Evolutionary conservation across 768 basidiomycete species (phyloP).

Genomic region (Pleurotus salmoneostramineus): DNA sequence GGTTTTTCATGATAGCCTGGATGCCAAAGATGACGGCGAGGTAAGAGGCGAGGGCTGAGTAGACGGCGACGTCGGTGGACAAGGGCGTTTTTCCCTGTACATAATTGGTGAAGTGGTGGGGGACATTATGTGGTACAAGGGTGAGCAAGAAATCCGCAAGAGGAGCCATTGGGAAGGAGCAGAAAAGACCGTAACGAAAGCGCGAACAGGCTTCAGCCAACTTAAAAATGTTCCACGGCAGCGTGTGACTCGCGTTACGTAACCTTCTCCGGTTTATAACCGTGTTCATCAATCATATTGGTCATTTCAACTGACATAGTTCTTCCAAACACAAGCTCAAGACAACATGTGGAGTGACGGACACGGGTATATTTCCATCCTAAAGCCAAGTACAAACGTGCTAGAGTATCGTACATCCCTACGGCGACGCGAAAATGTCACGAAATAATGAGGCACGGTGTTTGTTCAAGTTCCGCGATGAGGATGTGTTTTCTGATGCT

Average conservation of each 20-base stretch:
- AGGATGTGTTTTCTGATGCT: constrained; percentile 41
- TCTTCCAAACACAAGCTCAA: not conserved
- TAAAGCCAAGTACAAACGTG: not conserved
- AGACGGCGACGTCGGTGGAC: constrained; percentile 75
- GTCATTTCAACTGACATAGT: not conserved
- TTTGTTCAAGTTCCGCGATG: constrained; percentile 46
- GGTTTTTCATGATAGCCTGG: constrained; percentile 79
- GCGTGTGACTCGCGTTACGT: not conserved
- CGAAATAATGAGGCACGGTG: constrained; percentile 54
- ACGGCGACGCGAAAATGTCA: constrained; percentile 20
- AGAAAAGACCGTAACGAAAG: constrained; percentile 17
- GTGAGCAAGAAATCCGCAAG: constrained; percentile 72
- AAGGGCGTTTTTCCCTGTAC: constrained; percentile 75
- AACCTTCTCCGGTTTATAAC: too few species aligned
- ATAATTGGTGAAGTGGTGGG: constrained; percentile 57
- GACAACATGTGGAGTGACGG: not conserved
- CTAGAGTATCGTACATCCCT: constrained; percentile 1
- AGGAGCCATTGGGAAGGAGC: constrained; percentile 51
- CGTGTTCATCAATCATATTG: not conserved
- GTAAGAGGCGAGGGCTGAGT: constrained; percentile 70
- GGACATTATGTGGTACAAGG: constrained; percentile 50
- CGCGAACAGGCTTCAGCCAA: not conserved
- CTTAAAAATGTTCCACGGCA: constrained; percentile 4
- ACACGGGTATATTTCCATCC: too few species aligned
- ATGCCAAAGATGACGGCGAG: constrained; percentile 86